phyloP scores from a whole-genome alignment of 345 rosid genomes.

The Moricandia arvensis region DNA sequence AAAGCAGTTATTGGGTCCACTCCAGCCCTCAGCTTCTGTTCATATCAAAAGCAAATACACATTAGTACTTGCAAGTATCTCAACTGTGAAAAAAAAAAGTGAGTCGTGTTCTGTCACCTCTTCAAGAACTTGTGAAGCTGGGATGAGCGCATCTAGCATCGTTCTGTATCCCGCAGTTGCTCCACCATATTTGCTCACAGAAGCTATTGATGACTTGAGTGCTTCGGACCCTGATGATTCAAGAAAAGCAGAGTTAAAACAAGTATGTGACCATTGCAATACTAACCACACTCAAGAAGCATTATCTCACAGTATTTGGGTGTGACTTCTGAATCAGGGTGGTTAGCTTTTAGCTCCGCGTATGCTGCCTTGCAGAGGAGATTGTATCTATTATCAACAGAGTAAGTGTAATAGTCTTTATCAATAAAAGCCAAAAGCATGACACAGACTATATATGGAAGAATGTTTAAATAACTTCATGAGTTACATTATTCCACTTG shows the following conservation, averaged over 20 bases:
- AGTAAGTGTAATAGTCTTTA: not conserved
- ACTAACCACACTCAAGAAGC: constrained; percentile 7
- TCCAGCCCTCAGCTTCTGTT: constrained; percentile 77
- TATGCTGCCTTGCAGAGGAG: constrained; percentile 89
- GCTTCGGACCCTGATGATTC: constrained; percentile 73
- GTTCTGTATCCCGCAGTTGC: constrained; percentile 93
- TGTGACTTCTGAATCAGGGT: constrained; percentile 45
- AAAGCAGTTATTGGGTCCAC: constrained; percentile 69
- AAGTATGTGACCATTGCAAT: constrained; percentile 5
- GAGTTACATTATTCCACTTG: constrained; percentile 86
- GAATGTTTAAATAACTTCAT: not conserved
- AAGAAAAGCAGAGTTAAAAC: not conserved
- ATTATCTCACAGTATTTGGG: constrained; percentile 73
- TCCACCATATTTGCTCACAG: constrained; percentile 93
- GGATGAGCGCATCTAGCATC: constrained; percentile 89
- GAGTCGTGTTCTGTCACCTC: constrained; percentile 48
- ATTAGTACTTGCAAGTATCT: constrained; percentile 10
- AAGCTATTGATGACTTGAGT: constrained; percentile 75
- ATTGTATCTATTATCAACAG: constrained; percentile 52
- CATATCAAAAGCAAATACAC: constrained; percentile 15
- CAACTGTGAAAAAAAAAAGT: not conserved
- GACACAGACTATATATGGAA: not conserved
- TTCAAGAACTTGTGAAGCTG: constrained; percentile 73
- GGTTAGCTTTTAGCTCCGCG: constrained; percentile 62
- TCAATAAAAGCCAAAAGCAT: constrained; percentile 19